Evolutionary conservation across 2,329 filamentous ascomycete species (phyloP).

Genomic region (Coniochaeta sp.): DNA sequence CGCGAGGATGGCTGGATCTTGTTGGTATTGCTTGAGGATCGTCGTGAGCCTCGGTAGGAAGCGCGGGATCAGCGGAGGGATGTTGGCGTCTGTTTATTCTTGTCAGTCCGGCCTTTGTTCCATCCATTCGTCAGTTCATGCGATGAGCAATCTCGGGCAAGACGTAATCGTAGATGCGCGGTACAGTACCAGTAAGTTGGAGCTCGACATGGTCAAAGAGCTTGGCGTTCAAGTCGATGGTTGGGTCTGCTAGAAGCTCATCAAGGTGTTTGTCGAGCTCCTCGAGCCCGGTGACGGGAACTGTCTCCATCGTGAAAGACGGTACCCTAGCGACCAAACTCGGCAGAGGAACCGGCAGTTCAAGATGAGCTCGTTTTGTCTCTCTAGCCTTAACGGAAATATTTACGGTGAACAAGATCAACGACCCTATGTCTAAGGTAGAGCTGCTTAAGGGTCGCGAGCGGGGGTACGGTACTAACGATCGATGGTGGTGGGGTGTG

Average conservation of each 20-base stretch:
- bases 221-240: constrained; percentile 33
- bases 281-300: constrained; percentile 42
- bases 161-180: neutral
- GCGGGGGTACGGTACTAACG: neutral
- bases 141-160: neutral
- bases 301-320: constrained; percentile 22
- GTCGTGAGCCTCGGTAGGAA: constrained; percentile 46
- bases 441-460: neutral
- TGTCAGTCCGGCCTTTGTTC: no score
- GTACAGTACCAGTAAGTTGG: constrained; percentile 42
- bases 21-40: constrained; percentile 41
- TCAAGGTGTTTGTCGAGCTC: constrained; percentile 48
- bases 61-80: constrained; percentile 39
- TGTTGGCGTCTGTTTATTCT: constrained; percentile 37
- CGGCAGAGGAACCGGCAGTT: neutral
- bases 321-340: neutral
- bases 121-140: neutral
- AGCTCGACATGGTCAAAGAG: constrained; percentile 53
- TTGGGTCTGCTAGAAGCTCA: constrained; percentile 35
- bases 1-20: constrained; percentile 43
- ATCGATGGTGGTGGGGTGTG: no score
- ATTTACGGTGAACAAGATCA: neutral
- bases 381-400: neutral
- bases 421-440: neutral
- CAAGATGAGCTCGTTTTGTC: neutral